Evolutionary conservation across 1,284 basidiomycete genomes (phyloP), one percentile per base, ranked within the genome.

Genomic region (Earliella scabrosa): DNA sequence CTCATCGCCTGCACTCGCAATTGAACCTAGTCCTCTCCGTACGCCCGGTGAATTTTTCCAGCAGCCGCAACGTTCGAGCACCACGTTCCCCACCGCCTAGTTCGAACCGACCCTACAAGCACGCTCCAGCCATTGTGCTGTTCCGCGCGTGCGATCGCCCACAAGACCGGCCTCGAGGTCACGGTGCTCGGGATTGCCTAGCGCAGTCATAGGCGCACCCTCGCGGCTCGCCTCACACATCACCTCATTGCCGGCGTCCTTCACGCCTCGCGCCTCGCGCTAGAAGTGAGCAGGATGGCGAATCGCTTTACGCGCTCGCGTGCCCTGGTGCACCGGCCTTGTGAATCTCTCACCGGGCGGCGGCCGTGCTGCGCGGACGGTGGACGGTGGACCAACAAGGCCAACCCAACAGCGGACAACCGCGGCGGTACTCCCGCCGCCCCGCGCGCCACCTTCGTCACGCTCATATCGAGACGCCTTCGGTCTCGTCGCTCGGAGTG

Each of bases 191-290:
- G 32, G 11, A 10, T 38, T 38, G 35, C 14, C 10, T 14, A n/a
- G 16, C 32, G 32, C 32, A 34, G 32, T 34, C 35, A 18, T 18
- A n/a, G 11, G 35, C n/a, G 35, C 35, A 31, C 29, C 29, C 29
- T 31, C 29, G 29, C 29, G 13, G 18, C 48, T 5, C 26, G 13
- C 8, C 41, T 18, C 34, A 36, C 29, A 8, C 39, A 44, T 56
- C 45, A 47, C 50, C 50, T 48, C 54, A 36, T 56, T 48, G 56
- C 52, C 52, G 51, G 51, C 51, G 32, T 38, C 44, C 54, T 55
- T 50, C 54, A 50, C 47, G 20, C 43, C 8, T 18, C 35, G 8
- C 35, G 2, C 11, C 14, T 38, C 4, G 3, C 11, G 14, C n/a
- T 18, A 16, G 14, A 14, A 18, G 35, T 38, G 8, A 18, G 29